These are phyloP conservation scores for Hyaloscypha hepaticicola DNA, from an alignment of 495 filamentous ascomycete genomes.

Conservation along the genomic window DNA sequence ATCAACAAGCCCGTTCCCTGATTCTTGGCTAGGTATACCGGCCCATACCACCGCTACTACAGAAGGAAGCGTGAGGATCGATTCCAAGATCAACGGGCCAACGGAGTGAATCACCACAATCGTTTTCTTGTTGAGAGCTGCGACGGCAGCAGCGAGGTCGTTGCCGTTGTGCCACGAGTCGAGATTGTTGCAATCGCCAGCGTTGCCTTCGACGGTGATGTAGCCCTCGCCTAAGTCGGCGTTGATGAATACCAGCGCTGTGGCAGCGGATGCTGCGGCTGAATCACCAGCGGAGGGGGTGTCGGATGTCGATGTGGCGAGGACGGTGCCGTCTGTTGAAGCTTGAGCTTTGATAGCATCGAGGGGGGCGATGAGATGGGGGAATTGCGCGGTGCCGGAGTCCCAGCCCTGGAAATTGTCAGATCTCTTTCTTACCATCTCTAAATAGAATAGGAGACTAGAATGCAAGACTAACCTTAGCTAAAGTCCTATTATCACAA, in stretches of 20 bases:
- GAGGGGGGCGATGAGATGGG: conserved; percentile 85
- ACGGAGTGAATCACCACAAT: conserved; percentile 86
- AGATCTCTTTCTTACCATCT: background rate
- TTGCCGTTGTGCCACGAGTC: conserved; percentile 87
- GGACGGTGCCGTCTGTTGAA: conserved; percentile 54
- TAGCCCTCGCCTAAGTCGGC: conserved; percentile 84
- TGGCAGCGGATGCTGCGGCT: conserved; percentile 63
- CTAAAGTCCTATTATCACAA: conserved; percentile 82
- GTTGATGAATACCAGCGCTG: conserved; percentile 83
- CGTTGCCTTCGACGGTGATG: conserved; percentile 78
- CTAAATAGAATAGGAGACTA: background rate
- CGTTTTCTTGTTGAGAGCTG: conserved; percentile 78
- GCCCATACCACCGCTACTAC: conserved; percentile 81
- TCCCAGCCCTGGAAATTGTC: conserved; percentile 75
- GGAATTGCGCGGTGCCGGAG: conserved; percentile 83
- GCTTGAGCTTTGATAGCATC: conserved; percentile 79
- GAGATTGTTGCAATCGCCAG: conserved; percentile 87
- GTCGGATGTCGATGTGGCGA: conserved; percentile 73
- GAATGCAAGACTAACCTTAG: conserved; percentile 62
- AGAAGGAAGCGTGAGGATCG: conserved; percentile 70
- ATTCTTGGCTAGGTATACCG: conserved; percentile 87
- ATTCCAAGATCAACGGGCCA: conserved; percentile 74
- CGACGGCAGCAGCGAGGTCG: conserved; percentile 70
- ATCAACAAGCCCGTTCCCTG: conserved; percentile 84
- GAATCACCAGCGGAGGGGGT: conserved; percentile 61